phyloP scores from a whole-genome alignment of 1,139 yeast genomes.

The Yamadazyma diospyri region DNA sequence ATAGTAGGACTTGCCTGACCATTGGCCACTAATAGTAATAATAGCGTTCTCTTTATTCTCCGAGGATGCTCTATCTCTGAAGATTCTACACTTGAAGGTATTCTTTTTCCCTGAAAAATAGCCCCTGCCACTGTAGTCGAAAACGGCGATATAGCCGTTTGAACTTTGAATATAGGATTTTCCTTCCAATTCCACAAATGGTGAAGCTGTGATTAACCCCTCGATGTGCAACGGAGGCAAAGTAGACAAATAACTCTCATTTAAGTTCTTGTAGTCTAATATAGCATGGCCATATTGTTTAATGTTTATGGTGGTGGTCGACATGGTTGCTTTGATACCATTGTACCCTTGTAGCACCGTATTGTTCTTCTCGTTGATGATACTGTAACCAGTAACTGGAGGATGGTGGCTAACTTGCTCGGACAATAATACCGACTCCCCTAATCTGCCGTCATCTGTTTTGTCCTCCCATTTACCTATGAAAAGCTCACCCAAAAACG shows the following conservation, averaged over 20 bases:
- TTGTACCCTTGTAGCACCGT: conserved; percentile 81
- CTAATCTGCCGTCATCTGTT: conserved; percentile 38
- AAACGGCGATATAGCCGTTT: conserved; percentile 66
- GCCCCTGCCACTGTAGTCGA: conserved; percentile 90
- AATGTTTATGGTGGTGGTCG: conserved; percentile 71
- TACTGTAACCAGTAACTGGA: conserved; percentile 85
- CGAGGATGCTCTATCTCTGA: conserved; percentile 48
- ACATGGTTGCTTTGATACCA: conserved; percentile 80
- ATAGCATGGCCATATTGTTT: conserved; percentile 92
- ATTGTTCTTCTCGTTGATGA: conserved; percentile 67
- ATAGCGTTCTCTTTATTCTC: conserved; percentile 58
- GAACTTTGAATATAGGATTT: conserved; percentile 78
- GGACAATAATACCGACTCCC: conserved; percentile 71
- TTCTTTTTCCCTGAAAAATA: conserved; percentile 96
- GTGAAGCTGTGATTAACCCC: conserved; percentile 85
- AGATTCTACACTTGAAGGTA: conserved; percentile 81
- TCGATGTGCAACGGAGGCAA: conserved; percentile 95
- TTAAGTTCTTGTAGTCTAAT: conserved; percentile 53
- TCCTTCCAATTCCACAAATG: conserved; percentile 88
- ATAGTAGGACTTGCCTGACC: conserved; percentile 74
- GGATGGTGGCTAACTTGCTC: conserved; percentile 98
- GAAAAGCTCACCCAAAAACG: conserved; percentile 89
- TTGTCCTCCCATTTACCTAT: conserved; percentile 78
- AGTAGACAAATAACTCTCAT: conserved; percentile 77
- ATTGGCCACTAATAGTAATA: conserved; percentile 82